Evolutionary conservation across 2,329 filamentous ascomycete genomes (phyloP).

Genomic region (Seiridium unicorne): DNA sequence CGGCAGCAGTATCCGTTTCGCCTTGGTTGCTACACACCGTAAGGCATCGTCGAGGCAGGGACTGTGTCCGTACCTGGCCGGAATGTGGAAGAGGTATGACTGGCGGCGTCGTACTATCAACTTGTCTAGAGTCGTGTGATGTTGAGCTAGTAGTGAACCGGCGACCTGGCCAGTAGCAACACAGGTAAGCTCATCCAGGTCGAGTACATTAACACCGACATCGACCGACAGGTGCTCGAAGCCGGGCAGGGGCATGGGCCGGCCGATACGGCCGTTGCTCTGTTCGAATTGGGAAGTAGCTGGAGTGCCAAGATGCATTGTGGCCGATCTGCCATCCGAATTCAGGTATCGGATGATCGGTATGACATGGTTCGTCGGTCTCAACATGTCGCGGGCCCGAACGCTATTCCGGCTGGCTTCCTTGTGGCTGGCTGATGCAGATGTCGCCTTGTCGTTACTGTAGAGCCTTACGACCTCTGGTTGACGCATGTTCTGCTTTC

Average conservation of each 20-base stretch:
- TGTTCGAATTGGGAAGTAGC: not conserved
- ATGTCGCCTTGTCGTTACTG: not conserved
- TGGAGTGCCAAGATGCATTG: not conserved
- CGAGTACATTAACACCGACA: constrained; percentile 13
- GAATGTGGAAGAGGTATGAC: constrained; percentile 12
- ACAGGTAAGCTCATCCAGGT: constrained; percentile 13
- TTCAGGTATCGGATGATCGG: not conserved
- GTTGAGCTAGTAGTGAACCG: constrained; percentile 6
- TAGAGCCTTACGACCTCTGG: not conserved
- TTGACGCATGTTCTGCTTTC: constrained; percentile 10
- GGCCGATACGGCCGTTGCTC: not conserved
- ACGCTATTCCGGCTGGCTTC: not conserved
- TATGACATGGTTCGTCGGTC: not conserved
- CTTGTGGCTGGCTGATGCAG: not conserved
- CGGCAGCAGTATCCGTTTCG: constrained; percentile 10
- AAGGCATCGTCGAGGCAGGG: constrained; percentile 13
- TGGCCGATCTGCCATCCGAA: not conserved
- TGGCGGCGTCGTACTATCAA: constrained; percentile 10
- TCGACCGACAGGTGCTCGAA: constrained; percentile 11
- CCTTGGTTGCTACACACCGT: constrained; percentile 13
- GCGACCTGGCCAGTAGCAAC: constrained; percentile 13
- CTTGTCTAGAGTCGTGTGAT: constrained; percentile 4
- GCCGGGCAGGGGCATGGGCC: constrained; percentile 12
- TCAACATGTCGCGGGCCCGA: not conserved
- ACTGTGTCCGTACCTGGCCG: constrained; percentile 11